phyloP scores from a whole-genome alignment of 345 rosid species.

The Bruguiera sexangula region DNA sequence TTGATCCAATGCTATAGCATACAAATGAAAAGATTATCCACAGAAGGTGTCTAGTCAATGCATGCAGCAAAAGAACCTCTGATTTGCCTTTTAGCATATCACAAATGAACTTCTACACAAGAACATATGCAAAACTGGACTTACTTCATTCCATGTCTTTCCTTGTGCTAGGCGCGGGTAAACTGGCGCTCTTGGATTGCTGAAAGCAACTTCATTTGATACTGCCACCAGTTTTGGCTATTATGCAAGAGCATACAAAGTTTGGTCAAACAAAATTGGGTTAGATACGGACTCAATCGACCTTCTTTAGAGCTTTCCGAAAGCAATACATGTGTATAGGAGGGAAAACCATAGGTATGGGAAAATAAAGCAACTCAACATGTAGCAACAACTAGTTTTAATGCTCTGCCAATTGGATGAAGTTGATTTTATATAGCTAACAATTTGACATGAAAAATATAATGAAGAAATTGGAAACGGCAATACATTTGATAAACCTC shows the following conservation, averaged over 20 bases:
- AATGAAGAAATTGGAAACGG: background rate
- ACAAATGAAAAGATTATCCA: background rate
- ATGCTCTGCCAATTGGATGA: background rate
- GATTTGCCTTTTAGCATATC: conserved; percentile 2
- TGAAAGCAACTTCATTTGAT: conserved; percentile 52
- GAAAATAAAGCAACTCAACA: background rate
- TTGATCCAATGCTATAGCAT: background rate
- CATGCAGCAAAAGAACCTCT: background rate
- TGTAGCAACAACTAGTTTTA: background rate
- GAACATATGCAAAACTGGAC: conserved; percentile 9
- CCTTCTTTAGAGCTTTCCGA: too few species aligned
- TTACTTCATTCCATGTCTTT: conserved; percentile 68
- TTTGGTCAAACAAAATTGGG: too few species aligned
- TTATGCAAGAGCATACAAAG: too few species aligned
- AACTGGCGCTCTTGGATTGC: conserved; percentile 66
- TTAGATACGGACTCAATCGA: too few species aligned
- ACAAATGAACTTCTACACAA: background rate
- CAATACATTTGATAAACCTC: conserved; percentile 53
- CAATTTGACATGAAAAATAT: background rate
- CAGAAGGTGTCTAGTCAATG: background rate
- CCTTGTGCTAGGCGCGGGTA: conserved; percentile 73
- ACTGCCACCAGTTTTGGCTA: conserved; percentile 70
- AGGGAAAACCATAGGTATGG: background rate
- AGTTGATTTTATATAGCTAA: background rate
- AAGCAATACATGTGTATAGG: background rate